A percentile compares a stretch with the other conserved stretches of the same genome.
phyloP scores from a whole-genome alignment of 1,284 basidiomycete genomes.

The Sanghuangporus weigelae region DNA sequence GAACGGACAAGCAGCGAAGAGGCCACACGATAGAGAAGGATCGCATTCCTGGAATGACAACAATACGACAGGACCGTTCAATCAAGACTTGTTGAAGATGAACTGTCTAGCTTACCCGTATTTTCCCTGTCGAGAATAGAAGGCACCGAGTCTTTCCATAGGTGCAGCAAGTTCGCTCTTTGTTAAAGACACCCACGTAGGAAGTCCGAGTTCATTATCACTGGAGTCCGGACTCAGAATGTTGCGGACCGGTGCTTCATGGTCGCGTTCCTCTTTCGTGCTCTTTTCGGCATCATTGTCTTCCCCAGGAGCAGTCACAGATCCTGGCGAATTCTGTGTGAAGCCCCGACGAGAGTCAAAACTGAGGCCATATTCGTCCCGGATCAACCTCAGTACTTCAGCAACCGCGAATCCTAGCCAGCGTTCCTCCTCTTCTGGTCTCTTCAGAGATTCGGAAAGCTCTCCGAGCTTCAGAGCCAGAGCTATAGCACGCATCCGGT shows the following conservation, averaged over 20 bases:
- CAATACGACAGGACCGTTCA: constrained; percentile 29
- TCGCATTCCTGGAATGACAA: constrained; percentile 29
- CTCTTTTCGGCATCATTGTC: constrained; percentile 17
- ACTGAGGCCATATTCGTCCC: constrained; percentile 6
- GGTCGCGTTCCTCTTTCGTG: constrained; percentile 15
- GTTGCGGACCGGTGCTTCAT: constrained; percentile 13
- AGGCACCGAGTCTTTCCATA: constrained; percentile 59
- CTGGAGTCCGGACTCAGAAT: constrained; percentile 29
- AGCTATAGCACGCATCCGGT: constrained; percentile 54
- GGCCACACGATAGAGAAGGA: constrained; percentile 61
- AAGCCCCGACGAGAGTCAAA: background rate
- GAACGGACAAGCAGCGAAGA: constrained; percentile 7
- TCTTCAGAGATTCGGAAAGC: constrained; percentile 39
- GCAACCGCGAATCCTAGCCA: constrained; percentile 63
- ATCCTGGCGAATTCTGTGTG: background rate
- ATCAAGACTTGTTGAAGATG: background rate
- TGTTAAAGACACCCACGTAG: constrained; percentile 47
- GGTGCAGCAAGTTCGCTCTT: constrained; percentile 63
- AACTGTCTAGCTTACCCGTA: constrained; percentile 42
- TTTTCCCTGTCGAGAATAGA: constrained; percentile 56
- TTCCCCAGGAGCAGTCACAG: background rate
- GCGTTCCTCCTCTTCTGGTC: constrained; percentile 46
- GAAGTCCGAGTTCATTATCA: constrained; percentile 47
- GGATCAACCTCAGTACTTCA: constrained; percentile 42
- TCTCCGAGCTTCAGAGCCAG: constrained; percentile 67